Base-by-base conservation (phyloP, 495 filamentous ascomycete species). In the Extremus antarcticus region DNA sequence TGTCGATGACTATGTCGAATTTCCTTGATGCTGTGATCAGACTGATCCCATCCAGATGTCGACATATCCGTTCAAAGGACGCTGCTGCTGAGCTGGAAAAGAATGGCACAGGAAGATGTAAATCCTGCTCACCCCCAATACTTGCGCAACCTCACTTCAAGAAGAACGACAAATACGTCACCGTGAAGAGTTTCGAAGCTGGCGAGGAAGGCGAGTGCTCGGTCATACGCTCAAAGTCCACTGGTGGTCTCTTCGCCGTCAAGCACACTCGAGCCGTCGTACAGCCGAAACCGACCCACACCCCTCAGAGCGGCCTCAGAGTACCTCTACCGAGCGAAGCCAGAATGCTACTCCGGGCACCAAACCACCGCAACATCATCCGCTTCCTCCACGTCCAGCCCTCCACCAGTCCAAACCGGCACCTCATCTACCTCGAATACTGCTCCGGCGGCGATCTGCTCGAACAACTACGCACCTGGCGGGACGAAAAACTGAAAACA, bases 401-500 rank as follows among this genome's bases (percentile, higher is more conserved):
- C 3, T 45, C 41, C 19, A n/a, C 41, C 41, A 7, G 4, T 17
- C 16, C 15, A 8, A n/a, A n/a, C 41, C 15, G 41, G 7, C 41
- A 45, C n/a, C 19, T 45, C 46, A 48, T 48, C 10, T 24, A n/a
- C 46, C 10, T 54, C 2, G 56, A 58, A 24, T 54, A 49, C 50
- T 58, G 56, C 35, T 49, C 56, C n/a, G 50, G 43, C 9, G 56
- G 56, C 15, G 56, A 58, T 24, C 43, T 58, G 10, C 11, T 19
- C 29, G 35, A 39, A 11, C 51, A 54, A 17, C 48, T 39, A 43
- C 25, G 3, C 2, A 21, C 16, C 8, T 10, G 29, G 3, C 25
- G 43, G 15, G 4, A 17, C 1, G 17, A 29, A 24, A 22, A 21
- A 16, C n/a, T 45, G 29, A 8, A 21, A 13, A 16, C 21, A 11